These are phyloP conservation scores for Populus tomentosa DNA, from an alignment of 441 rosid species.

Conservation along the genomic window DNA sequence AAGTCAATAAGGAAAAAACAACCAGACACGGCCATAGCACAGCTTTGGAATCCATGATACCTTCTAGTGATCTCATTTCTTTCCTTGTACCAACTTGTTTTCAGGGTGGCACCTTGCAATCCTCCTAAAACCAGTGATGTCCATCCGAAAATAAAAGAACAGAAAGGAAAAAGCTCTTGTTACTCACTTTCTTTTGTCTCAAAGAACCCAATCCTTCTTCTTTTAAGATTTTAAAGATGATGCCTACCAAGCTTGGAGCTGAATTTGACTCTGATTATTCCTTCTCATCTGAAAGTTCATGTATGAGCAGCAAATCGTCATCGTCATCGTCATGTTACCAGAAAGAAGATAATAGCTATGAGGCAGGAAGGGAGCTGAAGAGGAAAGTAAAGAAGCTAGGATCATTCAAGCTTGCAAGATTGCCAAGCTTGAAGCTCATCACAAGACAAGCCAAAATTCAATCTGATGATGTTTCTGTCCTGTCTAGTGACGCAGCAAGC, in stretches of 20 bases:
- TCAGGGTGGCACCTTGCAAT: not conserved
- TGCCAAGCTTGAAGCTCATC: constrained; percentile 36
- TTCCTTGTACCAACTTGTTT: not conserved
- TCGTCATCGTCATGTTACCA: constrained; percentile 4
- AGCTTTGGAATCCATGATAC: not conserved
- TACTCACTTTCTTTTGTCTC: not conserved
- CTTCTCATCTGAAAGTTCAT: constrained; percentile 20
- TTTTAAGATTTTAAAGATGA: constrained; percentile 15
- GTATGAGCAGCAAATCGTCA: constrained; percentile 24
- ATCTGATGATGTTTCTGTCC: constrained; percentile 25
- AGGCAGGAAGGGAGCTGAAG: constrained; percentile 21
- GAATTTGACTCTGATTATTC: constrained; percentile 29
- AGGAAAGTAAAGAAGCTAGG: constrained; percentile 41
- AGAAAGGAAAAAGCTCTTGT: too few relatives aligned
- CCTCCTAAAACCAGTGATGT: not conserved
- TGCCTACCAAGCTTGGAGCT: constrained; percentile 7
- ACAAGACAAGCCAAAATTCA: constrained; percentile 22
- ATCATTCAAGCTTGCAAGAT: constrained; percentile 44
- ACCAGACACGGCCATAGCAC: constrained; percentile 2
- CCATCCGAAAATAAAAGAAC: not conserved
- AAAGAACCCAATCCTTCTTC: not conserved
- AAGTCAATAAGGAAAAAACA: not conserved
- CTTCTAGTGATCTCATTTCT: not conserved
- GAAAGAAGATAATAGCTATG: constrained; percentile 19
- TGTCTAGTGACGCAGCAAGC: constrained; percentile 38